Percentiles rank a stretch among this genome's conserved stretches.
phyloP scores from a whole-genome alignment of 768 basidiomycete species.

The Lactifluus pinguis region DNA sequence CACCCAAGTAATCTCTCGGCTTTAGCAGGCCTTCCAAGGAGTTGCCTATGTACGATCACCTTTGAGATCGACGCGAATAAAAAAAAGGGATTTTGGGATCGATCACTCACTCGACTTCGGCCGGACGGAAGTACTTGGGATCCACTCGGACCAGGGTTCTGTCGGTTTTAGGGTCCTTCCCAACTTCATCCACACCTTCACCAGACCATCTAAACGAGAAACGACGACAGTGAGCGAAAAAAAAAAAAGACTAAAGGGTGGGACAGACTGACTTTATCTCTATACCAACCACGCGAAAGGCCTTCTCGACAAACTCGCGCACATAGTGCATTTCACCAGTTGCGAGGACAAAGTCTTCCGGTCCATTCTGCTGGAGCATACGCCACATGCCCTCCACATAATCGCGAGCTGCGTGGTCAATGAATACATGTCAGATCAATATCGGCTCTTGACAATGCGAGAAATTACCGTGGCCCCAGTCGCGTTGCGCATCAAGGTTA shows the following conservation, averaged over 20 bases:
- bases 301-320: slow-evolving; percentile 84
- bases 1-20: slow-evolving; percentile 84
- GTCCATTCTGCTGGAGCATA: slow-evolving; percentile 78
- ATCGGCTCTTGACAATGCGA: not conserved
- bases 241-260: not conserved
- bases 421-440: not conserved
- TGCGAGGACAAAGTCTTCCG: slow-evolving; percentile 91
- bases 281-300: slow-evolving; percentile 64
- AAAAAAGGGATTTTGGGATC: not conserved
- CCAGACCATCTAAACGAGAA: slow-evolving; percentile 56
- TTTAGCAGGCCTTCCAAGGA: slow-evolving; percentile 83
- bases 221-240: slow-evolving; percentile 7
- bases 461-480: slow-evolving; percentile 89
- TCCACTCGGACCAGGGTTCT: slow-evolving; percentile 79
- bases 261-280: slow-evolving; percentile 45
- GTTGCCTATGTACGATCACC: slow-evolving; percentile 39
- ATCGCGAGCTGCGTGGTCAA: slow-evolving; percentile 48
- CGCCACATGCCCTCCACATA: slow-evolving; percentile 98
- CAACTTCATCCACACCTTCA: slow-evolving; percentile 68
- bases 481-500: slow-evolving; percentile 89
- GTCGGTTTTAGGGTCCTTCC: slow-evolving; percentile 58
- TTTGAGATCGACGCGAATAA: not conserved
- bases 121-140: slow-evolving; percentile 85
- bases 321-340: slow-evolving; percentile 96
- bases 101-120: slow-evolving; percentile 76